Evolutionary conservation across 192 early-diverging fungal genomes (phyloP).

Genomic region (Backusella luteola): DNA sequence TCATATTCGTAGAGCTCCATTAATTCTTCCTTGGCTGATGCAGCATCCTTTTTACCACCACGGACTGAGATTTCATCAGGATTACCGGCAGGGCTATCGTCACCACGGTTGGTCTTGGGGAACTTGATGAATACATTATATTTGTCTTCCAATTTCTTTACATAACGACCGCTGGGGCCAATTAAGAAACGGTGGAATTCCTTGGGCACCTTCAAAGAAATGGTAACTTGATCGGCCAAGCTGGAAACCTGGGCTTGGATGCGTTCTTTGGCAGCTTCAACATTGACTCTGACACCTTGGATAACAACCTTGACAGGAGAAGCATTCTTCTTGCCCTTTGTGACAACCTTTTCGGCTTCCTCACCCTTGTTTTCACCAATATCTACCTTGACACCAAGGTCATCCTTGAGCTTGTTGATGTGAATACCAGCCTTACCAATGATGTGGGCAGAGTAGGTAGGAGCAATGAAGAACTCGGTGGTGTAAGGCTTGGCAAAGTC

Average conservation of each 20-base stretch:
- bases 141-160: slow-evolving; percentile 74
- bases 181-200: slow-evolving; percentile 72
- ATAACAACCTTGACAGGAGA: slow-evolving; percentile 62
- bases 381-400: slow-evolving; percentile 73
- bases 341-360: slow-evolving; percentile 25
- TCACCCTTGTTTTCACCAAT: slow-evolving; percentile 42
- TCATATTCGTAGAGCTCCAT: slow-evolving; percentile 84
- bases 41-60: slow-evolving; percentile 82
- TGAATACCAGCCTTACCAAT: slow-evolving; percentile 90
- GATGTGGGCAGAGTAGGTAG: slow-evolving; percentile 63
- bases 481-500: slow-evolving; percentile 71
- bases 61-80: slow-evolving; percentile 75
- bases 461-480: slow-evolving; percentile 71
- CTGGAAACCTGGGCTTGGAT: slow-evolving; percentile 66
- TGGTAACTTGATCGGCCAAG: slow-evolving; percentile 62
- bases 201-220: slow-evolving; percentile 54
- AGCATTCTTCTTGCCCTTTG: slow-evolving; percentile 34
- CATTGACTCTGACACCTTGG: slow-evolving; percentile 76
- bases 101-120: slow-evolving; percentile 48
- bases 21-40: slow-evolving; percentile 76
- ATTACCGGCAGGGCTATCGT: slow-evolving; percentile 34
- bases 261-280: slow-evolving; percentile 67
- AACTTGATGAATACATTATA: slow-evolving; percentile 71
- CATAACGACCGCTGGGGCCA: slow-evolving; percentile 67
- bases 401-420: slow-evolving; percentile 75